A percentile compares a stretch with the other conserved stretches of the same genome.
Conservation (phyloP, 352 stramenopile species). For the Phytophthora vignae region DNA sequence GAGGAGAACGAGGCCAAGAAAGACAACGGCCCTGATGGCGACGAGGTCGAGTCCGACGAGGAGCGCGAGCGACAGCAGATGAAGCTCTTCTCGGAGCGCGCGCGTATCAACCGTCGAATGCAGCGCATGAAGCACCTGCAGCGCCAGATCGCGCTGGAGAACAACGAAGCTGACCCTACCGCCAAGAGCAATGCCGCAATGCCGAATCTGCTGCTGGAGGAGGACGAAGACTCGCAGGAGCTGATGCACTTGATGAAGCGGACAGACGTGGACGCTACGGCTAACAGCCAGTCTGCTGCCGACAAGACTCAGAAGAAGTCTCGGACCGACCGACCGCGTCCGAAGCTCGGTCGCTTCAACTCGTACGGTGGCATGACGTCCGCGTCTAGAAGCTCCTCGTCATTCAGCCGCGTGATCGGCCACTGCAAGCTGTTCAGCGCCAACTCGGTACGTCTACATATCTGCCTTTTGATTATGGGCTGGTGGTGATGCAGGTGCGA, state of each 20-base stretch:
- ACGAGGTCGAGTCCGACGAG: constrained; percentile 78
- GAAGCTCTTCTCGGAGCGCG: constrained; percentile 86
- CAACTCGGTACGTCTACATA: constrained; percentile 55
- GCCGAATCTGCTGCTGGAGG: constrained; percentile 73
- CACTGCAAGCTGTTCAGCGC: constrained; percentile 80
- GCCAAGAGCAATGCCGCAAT: constrained; percentile 34
- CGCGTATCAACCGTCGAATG: constrained; percentile 86
- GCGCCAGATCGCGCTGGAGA: constrained; percentile 61
- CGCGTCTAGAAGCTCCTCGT: constrained; percentile 55
- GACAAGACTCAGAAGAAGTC: constrained; percentile 8
- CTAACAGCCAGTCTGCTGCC: constrained; percentile 13
- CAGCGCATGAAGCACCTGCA: constrained; percentile 87
- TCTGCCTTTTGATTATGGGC: background rate
- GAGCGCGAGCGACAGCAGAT: constrained; percentile 86
- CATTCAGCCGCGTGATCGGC: constrained; percentile 71
- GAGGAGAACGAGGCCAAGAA: constrained; percentile 37
- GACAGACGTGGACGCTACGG: constrained; percentile 48
- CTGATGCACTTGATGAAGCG: constrained; percentile 70
- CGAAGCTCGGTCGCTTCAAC: constrained; percentile 62
- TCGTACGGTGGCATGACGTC: constrained; percentile 61
- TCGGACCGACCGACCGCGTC: constrained; percentile 23
- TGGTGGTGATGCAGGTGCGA: background rate
- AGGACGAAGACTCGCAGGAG: constrained; percentile 85
- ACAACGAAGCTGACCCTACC: constrained; percentile 41
- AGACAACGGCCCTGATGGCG: constrained; percentile 39